Evolutionary conservation across 371 early-diverging fungal species (phyloP).

Genomic region (Mucor circinelloides): DNA sequence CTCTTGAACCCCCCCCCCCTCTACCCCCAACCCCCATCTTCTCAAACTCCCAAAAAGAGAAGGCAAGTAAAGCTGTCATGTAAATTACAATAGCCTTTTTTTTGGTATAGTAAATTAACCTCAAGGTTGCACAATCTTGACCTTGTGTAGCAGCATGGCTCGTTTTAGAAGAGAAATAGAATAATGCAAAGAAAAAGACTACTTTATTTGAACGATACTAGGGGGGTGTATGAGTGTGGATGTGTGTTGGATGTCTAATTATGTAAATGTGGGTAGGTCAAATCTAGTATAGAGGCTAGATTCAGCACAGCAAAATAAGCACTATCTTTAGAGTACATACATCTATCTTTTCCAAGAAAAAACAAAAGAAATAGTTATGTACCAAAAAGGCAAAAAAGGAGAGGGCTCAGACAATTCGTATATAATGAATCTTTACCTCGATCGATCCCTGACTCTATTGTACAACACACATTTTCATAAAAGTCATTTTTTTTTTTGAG

Average conservation of each 20-base stretch:
- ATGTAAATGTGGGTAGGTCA: no score
- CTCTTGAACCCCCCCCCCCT: neutral
- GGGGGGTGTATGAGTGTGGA: no score
- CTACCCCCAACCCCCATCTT: neutral
- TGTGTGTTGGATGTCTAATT: no score
- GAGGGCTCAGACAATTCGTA: constrained; percentile 17
- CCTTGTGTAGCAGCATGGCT: constrained; percentile 15
- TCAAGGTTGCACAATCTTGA: neutral
- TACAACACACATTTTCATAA: constrained; percentile 16
- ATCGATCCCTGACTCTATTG: constrained; percentile 12
- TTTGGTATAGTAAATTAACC: neutral
- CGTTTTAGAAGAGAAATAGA: constrained; percentile 10
- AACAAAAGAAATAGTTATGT: neutral
- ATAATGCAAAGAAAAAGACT: constrained; percentile 2
- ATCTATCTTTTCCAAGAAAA: neutral
- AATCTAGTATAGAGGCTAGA: no score
- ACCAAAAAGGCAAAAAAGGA: constrained; percentile 16
- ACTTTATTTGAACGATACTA: neutral
- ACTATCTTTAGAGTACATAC: no score
- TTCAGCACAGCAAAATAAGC: no score
- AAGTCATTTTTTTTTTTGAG: constrained; percentile 2
- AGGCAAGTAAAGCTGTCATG: neutral
- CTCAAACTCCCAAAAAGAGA: neutral
- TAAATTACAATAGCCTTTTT: neutral
- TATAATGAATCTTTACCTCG: neutral